Evolutionary conservation across 768 basidiomycete genomes (phyloP), one percentile per base, ranked within the genome.

Genomic region (Clavulina sp.): DNA sequence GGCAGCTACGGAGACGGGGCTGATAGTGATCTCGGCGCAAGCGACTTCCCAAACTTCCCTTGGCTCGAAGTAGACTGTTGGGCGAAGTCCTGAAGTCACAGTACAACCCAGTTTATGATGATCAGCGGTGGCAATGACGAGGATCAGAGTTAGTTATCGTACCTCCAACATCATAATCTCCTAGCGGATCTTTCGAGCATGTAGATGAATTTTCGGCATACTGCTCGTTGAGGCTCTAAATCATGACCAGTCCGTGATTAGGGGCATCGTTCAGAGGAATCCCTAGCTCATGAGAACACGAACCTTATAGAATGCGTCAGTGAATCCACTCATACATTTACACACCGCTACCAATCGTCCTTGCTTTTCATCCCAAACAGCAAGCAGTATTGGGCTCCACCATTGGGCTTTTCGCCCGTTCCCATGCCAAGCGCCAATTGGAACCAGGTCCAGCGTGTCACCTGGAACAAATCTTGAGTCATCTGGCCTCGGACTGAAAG

Each of bases 381-480:
- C 87, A 41, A 92, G 70, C 4, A 95, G 69, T 57, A 93, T 76
- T 1, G 89, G 89, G 57, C 81, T 84, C 84, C 86, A 95, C 91
- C 89, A 93, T 44, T 76, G 73, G 16, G 78, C 80, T 66, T 93
- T 95, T 32, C 88, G 68, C 30, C 91, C 91, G 61, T 80, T 83
- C 44, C 88, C 89, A 66, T 88, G 77, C 84, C 86, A 92, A 41
- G 85, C 89, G 5, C 69, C 69, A 50, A 73, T 66, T 0, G 70
- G 69, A 2, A 71, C 67, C 3, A 71, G 62, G 52, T 70, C 70
- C 30, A 70, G 59, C 16, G 56, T 52, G 36, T 57, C 56, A n/a
- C 56, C 43, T 46, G 43, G 9, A 13, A 16, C 26, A 16, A 16
- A 13, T 26, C 9, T 1, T 28, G 24, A 46, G 13, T 9, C 26